Evolutionary conservation across 441 rosid genomes (phyloP).

Genomic region (Viola pubescens): DNA sequence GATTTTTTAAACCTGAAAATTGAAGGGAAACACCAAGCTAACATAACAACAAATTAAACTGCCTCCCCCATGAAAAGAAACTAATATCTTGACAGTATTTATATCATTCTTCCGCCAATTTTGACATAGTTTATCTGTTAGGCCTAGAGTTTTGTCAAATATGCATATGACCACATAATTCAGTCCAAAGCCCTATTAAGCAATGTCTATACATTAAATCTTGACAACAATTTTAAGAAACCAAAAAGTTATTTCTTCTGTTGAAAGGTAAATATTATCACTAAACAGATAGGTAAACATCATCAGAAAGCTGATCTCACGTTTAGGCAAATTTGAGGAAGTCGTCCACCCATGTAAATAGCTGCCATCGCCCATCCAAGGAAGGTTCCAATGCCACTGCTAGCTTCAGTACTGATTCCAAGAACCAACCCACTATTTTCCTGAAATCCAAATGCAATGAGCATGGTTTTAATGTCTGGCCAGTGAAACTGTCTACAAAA

Average conservation of each 20-base stretch:
- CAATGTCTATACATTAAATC: no score
- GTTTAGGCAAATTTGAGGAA: constrained; percentile 81
- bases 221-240: no score
- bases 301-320: constrained; percentile 28
- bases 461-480: constrained; percentile 1
- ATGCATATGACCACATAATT: no score
- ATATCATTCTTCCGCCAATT: background rate
- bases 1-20: background rate
- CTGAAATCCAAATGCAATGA: constrained; percentile 28
- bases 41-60: no score
- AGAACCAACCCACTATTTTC: constrained; percentile 23
- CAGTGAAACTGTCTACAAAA: background rate
- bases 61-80: background rate
- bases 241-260: no score
- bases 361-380: constrained; percentile 90
- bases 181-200: no score
- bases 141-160: no score
- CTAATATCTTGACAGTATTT: background rate
- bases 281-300: background rate
- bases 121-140: background rate
- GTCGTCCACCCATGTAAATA: constrained; percentile 86
- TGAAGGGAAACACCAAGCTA: no score
- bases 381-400: constrained; percentile 38
- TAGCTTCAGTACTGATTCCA: constrained; percentile 30
- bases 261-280: background rate